Conservation (phyloP, 345 rosid genomes). For the rapeseed (Brassica napus) region Da-Ae NC_063436.1:24920501-24921000, state of each 20-base stretch:
- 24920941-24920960: conserved; percentile 2
- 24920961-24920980: conserved; percentile 10
- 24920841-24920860: conserved; percentile 98
- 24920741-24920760: background rate
- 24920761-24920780: background rate
- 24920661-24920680: conserved; percentile 96
- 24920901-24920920: conserved; percentile 73
- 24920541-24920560: conserved; percentile 95
- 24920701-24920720: conserved; percentile 67
- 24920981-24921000: conserved; percentile 89
- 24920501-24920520: conserved; percentile 96
- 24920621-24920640: background rate
- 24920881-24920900: conserved; percentile 91
- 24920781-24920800: conserved; percentile 77
- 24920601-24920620: conserved; percentile 24
- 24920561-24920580: conserved; percentile 76
- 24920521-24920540: conserved; percentile 98
- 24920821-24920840: conserved; percentile 99
- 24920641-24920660: conserved; percentile 37
- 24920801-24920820: conserved; percentile 98
- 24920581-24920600: conserved; percentile 26
- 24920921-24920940: conserved; percentile 21
- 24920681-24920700: conserved; percentile 96
- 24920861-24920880: conserved; percentile 95
- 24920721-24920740: background rate